Evolutionary conservation across 768 basidiomycete genomes (phyloP).

Genomic region (Russula vinacea): DNA sequence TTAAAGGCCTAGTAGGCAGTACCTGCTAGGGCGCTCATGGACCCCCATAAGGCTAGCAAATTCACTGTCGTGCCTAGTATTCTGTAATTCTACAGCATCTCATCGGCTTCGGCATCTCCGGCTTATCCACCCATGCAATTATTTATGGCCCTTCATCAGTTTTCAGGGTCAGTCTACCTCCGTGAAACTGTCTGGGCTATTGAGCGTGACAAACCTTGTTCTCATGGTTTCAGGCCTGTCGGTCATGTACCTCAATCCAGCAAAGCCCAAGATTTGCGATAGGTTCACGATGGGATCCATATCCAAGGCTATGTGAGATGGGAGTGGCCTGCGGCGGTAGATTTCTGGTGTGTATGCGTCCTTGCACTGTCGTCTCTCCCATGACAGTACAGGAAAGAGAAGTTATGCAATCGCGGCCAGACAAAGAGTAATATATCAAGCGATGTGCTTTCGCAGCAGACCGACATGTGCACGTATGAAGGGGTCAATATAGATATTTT

Average conservation of each 20-base stretch:
- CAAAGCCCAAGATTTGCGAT: not conserved
- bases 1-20: too few relatives aligned
- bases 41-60: constrained; percentile 30
- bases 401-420: not conserved
- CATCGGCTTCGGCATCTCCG: constrained; percentile 32
- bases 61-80: too few relatives aligned
- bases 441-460: not conserved
- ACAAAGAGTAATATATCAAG: not conserved
- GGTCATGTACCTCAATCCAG: not conserved
- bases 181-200: constrained; percentile 34
- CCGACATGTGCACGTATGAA: not conserved
- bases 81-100: constrained; percentile 20
- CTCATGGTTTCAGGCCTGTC: constrained; percentile 30
- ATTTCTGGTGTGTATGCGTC: not conserved
- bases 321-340: not conserved
- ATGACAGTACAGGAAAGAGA: constrained; percentile 4
- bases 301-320: not conserved
- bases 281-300: constrained; percentile 11
- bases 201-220: constrained; percentile 33
- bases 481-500: not conserved
- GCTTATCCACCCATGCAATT: constrained; percentile 29
- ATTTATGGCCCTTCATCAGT: constrained; percentile 28
- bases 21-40: constrained; percentile 9
- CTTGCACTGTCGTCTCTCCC: constrained; percentile 8
- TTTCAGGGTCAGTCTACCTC: constrained; percentile 21